A percentile compares a stretch with the other conserved stretches of the same genome.
phyloP scores from a whole-genome alignment of 2,329 filamentous ascomycete genomes.

The Monosporascus sp. region DNA sequence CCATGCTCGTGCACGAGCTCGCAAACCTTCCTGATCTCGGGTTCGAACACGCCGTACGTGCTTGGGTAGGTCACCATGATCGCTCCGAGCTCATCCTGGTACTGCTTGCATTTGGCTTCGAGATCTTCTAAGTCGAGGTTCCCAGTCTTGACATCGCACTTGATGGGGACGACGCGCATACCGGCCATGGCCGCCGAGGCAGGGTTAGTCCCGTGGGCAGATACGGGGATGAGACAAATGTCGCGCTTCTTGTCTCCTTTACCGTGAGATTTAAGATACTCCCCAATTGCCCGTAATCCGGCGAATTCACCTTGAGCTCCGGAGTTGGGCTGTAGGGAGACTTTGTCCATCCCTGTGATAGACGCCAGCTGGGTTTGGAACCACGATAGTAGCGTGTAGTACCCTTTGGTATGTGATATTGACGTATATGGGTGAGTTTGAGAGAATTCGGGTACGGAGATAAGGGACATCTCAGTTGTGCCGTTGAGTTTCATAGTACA shows the following conservation, averaged over 20 bases:
- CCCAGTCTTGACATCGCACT: conserved; percentile 80
- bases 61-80: conserved; percentile 98
- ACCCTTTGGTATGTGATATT: conserved; percentile 58
- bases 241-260: conserved; percentile 66
- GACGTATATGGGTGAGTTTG: conserved; percentile 79
- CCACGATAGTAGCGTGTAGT: conserved; percentile 62
- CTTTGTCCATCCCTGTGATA: conserved; percentile 86
- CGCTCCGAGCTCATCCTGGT: conserved; percentile 77
- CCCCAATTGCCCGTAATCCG: conserved; percentile 80
- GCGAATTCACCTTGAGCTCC: conserved; percentile 94
- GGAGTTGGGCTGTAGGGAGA: conserved; percentile 90
- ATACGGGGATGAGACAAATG: conserved; percentile 90
- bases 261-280: conserved; percentile 67
- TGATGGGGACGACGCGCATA: conserved; percentile 88
- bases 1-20: conserved; percentile 80
- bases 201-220: conserved; percentile 92
- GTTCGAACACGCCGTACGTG: conserved; percentile 93
- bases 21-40: conserved; percentile 78
- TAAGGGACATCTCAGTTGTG: conserved; percentile 85
- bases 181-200: conserved; percentile 93
- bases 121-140: conserved; percentile 87
- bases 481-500: conserved; percentile 99
- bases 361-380: conserved; percentile 71
- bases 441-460: conserved; percentile 71
- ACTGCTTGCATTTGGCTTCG: conserved; percentile 81